phyloP scores from a whole-genome alignment of 345 rosid species.

The Citrus glauca region DNA sequence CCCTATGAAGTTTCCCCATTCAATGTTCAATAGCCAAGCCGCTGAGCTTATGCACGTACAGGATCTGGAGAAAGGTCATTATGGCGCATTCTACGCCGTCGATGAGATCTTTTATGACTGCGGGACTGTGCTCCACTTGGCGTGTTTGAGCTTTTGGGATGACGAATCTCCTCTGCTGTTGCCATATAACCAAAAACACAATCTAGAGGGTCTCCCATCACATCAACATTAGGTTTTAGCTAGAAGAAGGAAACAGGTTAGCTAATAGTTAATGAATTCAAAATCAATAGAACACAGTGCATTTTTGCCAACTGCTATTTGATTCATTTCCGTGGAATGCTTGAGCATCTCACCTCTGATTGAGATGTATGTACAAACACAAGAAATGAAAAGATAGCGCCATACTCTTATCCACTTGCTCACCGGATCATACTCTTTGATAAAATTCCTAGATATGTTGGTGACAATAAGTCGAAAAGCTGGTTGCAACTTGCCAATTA shows the following conservation, averaged over 20 bases:
- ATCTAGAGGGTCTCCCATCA: constrained; percentile 51
- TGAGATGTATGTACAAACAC: background rate
- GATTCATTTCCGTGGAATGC: background rate
- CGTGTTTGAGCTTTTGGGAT: constrained; percentile 16
- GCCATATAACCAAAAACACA: constrained; percentile 39
- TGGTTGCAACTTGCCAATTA: background rate
- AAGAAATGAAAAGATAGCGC: background rate
- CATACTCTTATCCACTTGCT: background rate
- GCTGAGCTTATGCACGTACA: background rate
- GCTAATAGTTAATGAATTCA: background rate
- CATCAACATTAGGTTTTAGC: constrained; percentile 29
- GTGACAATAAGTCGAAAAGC: background rate
- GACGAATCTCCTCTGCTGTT: constrained; percentile 38
- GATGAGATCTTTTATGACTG: constrained; percentile 41
- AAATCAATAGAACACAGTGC: background rate
- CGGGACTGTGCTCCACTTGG: constrained; percentile 18
- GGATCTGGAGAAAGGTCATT: constrained; percentile 21
- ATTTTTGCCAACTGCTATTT: background rate
- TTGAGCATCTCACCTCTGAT: background rate
- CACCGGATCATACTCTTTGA: background rate
- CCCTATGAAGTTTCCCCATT: no score
- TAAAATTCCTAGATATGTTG: background rate
- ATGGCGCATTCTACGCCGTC: constrained; percentile 31
- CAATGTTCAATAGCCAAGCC: background rate
- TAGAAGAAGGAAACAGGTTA: constrained; percentile 21